These are phyloP conservation scores for Calonectria crousiana DNA, from an alignment of 2,329 filamentous ascomycete species.

Conservation along the genomic window DNA sequence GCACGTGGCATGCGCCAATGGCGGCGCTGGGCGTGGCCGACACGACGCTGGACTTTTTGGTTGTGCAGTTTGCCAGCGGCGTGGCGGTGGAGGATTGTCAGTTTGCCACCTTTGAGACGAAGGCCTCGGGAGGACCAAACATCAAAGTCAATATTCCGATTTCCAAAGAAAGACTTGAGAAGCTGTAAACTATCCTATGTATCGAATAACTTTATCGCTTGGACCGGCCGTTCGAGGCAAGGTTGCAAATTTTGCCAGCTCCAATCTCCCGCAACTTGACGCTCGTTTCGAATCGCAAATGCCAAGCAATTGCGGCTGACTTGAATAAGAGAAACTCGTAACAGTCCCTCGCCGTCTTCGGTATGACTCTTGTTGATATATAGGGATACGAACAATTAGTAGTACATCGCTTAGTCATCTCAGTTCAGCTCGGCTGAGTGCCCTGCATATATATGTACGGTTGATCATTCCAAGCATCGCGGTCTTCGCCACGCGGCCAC, in stretches of 20 bases:
- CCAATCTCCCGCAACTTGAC: not conserved
- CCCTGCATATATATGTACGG: not conserved
- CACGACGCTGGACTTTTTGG: slow-evolving; percentile 83
- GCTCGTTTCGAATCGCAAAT: not conserved
- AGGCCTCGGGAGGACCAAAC: slow-evolving; percentile 54
- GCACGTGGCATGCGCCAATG: slow-evolving; percentile 98
- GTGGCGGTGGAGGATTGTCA: slow-evolving; percentile 89
- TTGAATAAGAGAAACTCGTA: not conserved
- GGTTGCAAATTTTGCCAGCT: not conserved
- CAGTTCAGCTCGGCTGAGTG: not conserved
- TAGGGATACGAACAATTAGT: slow-evolving; percentile 7
- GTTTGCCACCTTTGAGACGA: slow-evolving; percentile 67
- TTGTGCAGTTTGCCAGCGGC: slow-evolving; percentile 90
- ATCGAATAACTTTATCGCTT: not conserved
- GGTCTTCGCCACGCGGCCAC: not conserved
- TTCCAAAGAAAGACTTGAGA: slow-evolving; percentile 28
- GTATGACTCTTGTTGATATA: not conserved
- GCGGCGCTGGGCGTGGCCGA: slow-evolving; percentile 76
- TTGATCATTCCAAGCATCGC: not conserved
- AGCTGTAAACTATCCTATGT: slow-evolving; percentile 18
- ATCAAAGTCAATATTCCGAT: slow-evolving; percentile 51
- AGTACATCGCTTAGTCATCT: slow-evolving; percentile 19
- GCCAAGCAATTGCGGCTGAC: not conserved
- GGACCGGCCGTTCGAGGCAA: not conserved
- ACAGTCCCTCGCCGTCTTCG: not conserved